A percentile compares a stretch with the other conserved stretches of the same genome.
These are phyloP conservation scores for Pelargonium australe DNA, from an alignment of 441 rosid genomes.

Conservation along the genomic window DNA sequence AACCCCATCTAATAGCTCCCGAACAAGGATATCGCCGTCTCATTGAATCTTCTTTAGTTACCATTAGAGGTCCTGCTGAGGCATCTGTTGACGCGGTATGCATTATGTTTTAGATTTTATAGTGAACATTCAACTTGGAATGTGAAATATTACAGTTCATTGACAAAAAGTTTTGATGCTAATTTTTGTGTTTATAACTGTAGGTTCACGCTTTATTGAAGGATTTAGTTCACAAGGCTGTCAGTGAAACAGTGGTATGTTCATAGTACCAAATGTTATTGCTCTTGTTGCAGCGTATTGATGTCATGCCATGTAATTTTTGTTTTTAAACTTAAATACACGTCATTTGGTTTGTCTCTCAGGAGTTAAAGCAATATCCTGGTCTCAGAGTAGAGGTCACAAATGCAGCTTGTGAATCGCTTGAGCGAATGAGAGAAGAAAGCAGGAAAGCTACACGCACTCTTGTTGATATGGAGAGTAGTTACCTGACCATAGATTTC, in stretches of 20 bases:
- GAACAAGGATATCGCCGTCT: conserved; percentile 98
- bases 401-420: conserved; percentile 80
- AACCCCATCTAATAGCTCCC: conserved; percentile 97
- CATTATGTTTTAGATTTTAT: neutral
- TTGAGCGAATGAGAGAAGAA: conserved; percentile 91
- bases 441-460: conserved; percentile 79
- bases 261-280: conserved; percentile 13
- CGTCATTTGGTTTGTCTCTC: conserved; percentile 19
- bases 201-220: conserved; percentile 87
- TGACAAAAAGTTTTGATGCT: neutral
- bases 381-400: conserved; percentile 81
- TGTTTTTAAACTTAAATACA: no score
- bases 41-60: conserved; percentile 86
- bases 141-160: neutral
- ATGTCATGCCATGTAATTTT: neutral
- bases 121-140: no score
- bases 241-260: conserved; percentile 75
- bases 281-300: neutral
- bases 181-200: conserved; percentile 12
- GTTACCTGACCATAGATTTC: conserved; percentile 92
- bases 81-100: conserved; percentile 95
- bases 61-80: conserved; percentile 97
- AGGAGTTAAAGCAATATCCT: conserved; percentile 92
- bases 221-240: conserved; percentile 91
- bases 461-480: conserved; percentile 97